phyloP scores from a whole-genome alignment of 148 eudicot genomes.

The Vaccinium darrowii region DNA sequence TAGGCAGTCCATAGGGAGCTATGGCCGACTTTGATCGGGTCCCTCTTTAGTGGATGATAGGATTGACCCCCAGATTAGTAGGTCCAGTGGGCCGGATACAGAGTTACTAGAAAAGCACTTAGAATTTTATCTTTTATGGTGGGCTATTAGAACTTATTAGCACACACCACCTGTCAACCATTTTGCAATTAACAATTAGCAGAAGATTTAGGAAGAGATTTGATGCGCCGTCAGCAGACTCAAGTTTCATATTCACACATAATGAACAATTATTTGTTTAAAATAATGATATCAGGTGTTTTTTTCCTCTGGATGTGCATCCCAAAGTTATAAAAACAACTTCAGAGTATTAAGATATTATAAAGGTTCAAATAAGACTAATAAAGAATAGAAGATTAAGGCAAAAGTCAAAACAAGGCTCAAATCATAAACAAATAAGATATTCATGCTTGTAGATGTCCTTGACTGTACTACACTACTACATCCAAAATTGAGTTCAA shows the following conservation, averaged over 20 bases:
- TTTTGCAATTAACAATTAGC: constrained; percentile 1
- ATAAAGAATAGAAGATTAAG: not conserved
- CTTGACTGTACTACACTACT: not conserved
- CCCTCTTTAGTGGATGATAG: not conserved
- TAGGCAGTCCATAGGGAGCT: not conserved
- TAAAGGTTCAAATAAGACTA: not conserved
- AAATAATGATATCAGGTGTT: not conserved
- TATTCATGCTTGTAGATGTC: not conserved
- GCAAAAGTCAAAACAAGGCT: not conserved
- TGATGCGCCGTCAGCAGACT: not conserved
- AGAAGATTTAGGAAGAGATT: not conserved
- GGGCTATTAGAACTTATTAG: not conserved
- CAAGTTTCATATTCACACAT: not conserved
- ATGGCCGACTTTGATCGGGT: not conserved
- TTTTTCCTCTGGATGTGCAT: not conserved
- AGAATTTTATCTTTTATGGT: not conserved
- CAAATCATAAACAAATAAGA: constrained; percentile 1
- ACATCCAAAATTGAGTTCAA: not conserved
- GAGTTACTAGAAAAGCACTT: not conserved
- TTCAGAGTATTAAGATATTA: not conserved
- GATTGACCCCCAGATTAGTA: not conserved
- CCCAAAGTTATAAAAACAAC: not conserved
- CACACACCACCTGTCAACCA: constrained; percentile 9
- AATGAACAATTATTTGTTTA: not conserved
- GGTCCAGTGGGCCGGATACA: not conserved